Conservation (phyloP, 441 rosid genomes). For the Jatropha multifida region DNA sequence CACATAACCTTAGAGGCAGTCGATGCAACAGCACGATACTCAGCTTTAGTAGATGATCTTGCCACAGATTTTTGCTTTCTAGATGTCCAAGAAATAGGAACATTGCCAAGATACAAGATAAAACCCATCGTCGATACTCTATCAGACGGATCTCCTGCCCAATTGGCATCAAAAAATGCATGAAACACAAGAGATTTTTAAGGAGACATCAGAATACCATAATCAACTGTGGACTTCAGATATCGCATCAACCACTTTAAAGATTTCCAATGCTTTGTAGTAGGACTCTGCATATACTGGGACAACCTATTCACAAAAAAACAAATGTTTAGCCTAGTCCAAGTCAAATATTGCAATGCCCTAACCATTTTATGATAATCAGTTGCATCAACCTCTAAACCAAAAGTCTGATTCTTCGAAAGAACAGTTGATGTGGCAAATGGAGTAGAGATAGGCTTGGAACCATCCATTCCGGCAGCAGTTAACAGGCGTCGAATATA, state of each 20-base stretch:
- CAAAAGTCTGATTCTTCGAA: too few species aligned
- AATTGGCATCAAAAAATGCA: too few species aligned
- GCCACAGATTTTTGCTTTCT: too few species aligned
- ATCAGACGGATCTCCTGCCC: background rate
- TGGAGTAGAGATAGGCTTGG: background rate
- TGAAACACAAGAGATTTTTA: too few species aligned
- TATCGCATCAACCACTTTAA: too few species aligned
- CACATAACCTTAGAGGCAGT: background rate
- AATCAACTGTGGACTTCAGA: too few species aligned
- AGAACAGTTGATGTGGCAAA: background rate
- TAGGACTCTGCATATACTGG: background rate
- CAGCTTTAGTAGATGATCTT: background rate
- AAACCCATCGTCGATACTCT: background rate
- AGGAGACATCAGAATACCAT: too few species aligned
- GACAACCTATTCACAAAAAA: background rate
- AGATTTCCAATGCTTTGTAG: background rate
- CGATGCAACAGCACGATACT: background rate
- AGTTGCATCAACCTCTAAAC: background rate
- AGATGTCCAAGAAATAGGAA: background rate
- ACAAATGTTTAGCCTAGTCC: background rate
- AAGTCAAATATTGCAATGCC: background rate
- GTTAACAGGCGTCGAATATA: background rate
- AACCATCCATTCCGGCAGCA: background rate
- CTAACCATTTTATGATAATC: too few species aligned
- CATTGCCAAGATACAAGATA: background rate